Percentiles rank a stretch among this genome's conserved stretches.
Evolutionary conservation across 2,329 filamentous ascomycete genomes (phyloP).

Genomic region (Salinomyces thailandicus): DNA sequence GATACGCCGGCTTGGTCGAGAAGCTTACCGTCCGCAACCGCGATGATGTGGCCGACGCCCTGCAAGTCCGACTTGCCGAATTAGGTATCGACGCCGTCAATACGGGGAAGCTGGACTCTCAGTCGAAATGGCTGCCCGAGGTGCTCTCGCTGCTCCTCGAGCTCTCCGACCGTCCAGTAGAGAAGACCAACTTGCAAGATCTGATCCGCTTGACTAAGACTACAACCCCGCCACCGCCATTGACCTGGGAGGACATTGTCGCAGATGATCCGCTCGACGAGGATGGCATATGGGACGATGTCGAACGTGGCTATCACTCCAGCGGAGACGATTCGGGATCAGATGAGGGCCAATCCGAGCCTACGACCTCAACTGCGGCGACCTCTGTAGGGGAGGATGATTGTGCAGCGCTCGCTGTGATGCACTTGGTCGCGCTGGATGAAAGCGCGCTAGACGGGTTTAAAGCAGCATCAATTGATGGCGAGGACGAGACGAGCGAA

Average conservation of each 20-base stretch:
- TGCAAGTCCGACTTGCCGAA: slow-evolving; percentile 49
- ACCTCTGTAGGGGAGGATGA: slow-evolving; percentile 32
- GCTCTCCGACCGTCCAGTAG: slow-evolving; percentile 68
- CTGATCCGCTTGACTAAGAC: slow-evolving; percentile 12
- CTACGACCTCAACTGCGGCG: slow-evolving; percentile 22
- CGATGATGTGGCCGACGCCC: slow-evolving; percentile 65
- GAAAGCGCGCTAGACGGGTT: slow-evolving; percentile 15
- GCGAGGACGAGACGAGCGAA: neutral
- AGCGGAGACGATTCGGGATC: slow-evolving; percentile 49
- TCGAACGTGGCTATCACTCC: slow-evolving; percentile 54
- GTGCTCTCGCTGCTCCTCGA: slow-evolving; percentile 66
- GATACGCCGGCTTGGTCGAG: slow-evolving; percentile 55
- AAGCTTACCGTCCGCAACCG: slow-evolving; percentile 72
- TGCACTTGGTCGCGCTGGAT: slow-evolving; percentile 23
- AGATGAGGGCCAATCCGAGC: slow-evolving; percentile 19
- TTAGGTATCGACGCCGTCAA: too few relatives aligned
- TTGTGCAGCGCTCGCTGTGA: slow-evolving; percentile 24
- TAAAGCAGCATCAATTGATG: neutral
- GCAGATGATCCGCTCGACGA: slow-evolving; percentile 64
- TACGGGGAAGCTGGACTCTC: too few relatives aligned
- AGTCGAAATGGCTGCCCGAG: slow-evolving; percentile 64
- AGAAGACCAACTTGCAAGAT: slow-evolving; percentile 55
- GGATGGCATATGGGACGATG: slow-evolving; percentile 58
- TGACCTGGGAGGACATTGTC: slow-evolving; percentile 74
- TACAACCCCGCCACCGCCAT: slow-evolving; percentile 14